Percentiles rank a stretch among this genome's conserved stretches.
These are phyloP conservation scores for Vitis rupestris DNA, from an alignment of 164 flowering plant species.

Conservation along the genomic window DNA sequence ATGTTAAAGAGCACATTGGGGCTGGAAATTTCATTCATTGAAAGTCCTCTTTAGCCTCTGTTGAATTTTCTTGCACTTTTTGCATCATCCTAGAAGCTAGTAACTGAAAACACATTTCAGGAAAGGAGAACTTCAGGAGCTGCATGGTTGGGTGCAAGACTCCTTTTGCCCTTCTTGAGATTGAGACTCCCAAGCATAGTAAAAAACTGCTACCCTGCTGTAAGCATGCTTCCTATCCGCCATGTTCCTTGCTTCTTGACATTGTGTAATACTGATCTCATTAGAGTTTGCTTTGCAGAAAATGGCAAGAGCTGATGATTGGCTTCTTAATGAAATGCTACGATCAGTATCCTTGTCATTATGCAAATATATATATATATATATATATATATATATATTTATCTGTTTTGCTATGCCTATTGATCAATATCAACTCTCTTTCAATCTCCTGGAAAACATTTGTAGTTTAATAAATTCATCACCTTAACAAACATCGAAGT, in stretches of 20 bases:
- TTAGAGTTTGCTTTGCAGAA: constrained; percentile 42
- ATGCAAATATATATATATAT: background rate
- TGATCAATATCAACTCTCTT: background rate
- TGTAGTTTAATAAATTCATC: constrained; percentile 3
- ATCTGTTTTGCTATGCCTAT: background rate
- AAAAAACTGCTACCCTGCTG: constrained; percentile 71
- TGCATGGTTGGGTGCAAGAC: constrained; percentile 67
- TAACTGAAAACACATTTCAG: constrained; percentile 31
- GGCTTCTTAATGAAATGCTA: constrained; percentile 69
- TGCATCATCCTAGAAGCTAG: background rate
- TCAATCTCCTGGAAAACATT: background rate
- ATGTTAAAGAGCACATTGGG: too few relatives aligned
- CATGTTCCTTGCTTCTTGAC: constrained; percentile 6
- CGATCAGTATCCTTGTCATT: constrained; percentile 76
- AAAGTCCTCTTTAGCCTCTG: too few relatives aligned
- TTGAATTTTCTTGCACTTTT: too few relatives aligned
- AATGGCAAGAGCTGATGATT: constrained; percentile 66
- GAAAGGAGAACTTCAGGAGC: constrained; percentile 56
- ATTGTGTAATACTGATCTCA: background rate
- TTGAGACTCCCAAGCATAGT: constrained; percentile 45
- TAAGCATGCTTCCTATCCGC: constrained; percentile 29
- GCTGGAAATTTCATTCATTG: too few relatives aligned
- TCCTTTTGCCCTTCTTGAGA: constrained; percentile 63
- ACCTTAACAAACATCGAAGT: constrained; percentile 51
- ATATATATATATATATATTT: background rate